phyloP scores from a whole-genome alignment of 2,329 filamentous ascomycete genomes.

The Diaporthe sp. region DNA sequence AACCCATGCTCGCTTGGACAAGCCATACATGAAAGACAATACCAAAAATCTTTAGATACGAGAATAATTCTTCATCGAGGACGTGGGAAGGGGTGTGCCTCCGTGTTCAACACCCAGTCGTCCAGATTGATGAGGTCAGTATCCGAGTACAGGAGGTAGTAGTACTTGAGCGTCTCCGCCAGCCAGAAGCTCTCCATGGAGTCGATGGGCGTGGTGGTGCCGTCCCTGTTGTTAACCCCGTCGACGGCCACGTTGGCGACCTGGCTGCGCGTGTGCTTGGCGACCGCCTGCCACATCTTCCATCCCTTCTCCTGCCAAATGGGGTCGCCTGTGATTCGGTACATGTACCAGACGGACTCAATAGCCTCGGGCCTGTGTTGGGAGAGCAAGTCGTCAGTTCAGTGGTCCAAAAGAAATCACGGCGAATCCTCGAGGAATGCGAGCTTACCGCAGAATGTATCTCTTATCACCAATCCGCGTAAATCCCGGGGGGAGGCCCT shows the following conservation, averaged over 20 bases:
- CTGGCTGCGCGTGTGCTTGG: constrained; percentile 73
- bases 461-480: constrained; percentile 56
- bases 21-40: not conserved
- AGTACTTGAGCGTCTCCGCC: constrained; percentile 93
- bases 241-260: constrained; percentile 78
- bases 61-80: constrained; percentile 47
- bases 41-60: no score
- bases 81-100: constrained; percentile 70
- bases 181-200: constrained; percentile 93
- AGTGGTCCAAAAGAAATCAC: no score
- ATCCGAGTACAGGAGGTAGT: constrained; percentile 82
- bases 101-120: constrained; percentile 76
- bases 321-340: constrained; percentile 86
- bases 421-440: not conserved
- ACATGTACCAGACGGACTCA: constrained; percentile 90
- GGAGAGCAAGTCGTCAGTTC: constrained; percentile 38
- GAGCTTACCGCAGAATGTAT: constrained; percentile 73
- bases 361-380: constrained; percentile 80
- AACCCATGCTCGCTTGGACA: constrained; percentile 19
- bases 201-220: constrained; percentile 60
- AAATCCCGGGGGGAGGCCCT: constrained; percentile 65
- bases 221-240: constrained; percentile 65
- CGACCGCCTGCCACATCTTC: constrained; percentile 84
- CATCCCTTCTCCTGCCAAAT: constrained; percentile 85
- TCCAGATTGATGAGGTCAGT: constrained; percentile 76